These are phyloP conservation scores for Saprolegnia parasitica DNA, from an alignment of 352 stramenopile species.

Conservation along the genomic window DNA sequence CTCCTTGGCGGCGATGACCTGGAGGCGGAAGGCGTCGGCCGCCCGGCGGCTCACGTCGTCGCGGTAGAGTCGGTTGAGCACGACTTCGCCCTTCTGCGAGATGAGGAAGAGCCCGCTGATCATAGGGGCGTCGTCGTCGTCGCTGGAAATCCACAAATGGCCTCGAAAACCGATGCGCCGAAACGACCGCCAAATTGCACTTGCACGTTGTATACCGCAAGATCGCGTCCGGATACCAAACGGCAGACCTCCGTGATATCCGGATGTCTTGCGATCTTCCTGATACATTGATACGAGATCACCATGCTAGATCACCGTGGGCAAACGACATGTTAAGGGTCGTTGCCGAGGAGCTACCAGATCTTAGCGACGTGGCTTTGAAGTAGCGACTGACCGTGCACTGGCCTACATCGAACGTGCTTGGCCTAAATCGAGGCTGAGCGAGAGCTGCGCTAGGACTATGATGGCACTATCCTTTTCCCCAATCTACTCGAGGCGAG, in stretches of 20 bases:
- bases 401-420: too few species aligned
- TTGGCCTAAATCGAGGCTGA: too few species aligned
- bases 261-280: too few species aligned
- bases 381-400: too few species aligned
- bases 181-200: slow-evolving; percentile 8
- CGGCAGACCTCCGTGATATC: too few species aligned
- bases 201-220: slow-evolving; percentile 22
- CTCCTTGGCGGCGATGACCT: slow-evolving; percentile 96
- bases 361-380: not conserved
- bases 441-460: not conserved
- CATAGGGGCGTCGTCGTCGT: slow-evolving; percentile 38
- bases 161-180: not conserved
- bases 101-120: slow-evolving; percentile 80
- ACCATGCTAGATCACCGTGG: not conserved
- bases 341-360: not conserved
- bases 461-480: too few species aligned
- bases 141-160: slow-evolving; percentile 22
- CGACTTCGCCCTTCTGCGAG: slow-evolving; percentile 75
- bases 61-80: slow-evolving; percentile 79
- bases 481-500: too few species aligned
- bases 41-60: slow-evolving; percentile 70
- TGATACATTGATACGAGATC: not conserved
- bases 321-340: too few species aligned
- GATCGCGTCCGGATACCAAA: slow-evolving; percentile 24
- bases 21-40: slow-evolving; percentile 62